phyloP scores from a whole-genome alignment of 148 eudicot genomes.

The Persicaria maculosa region DNA sequence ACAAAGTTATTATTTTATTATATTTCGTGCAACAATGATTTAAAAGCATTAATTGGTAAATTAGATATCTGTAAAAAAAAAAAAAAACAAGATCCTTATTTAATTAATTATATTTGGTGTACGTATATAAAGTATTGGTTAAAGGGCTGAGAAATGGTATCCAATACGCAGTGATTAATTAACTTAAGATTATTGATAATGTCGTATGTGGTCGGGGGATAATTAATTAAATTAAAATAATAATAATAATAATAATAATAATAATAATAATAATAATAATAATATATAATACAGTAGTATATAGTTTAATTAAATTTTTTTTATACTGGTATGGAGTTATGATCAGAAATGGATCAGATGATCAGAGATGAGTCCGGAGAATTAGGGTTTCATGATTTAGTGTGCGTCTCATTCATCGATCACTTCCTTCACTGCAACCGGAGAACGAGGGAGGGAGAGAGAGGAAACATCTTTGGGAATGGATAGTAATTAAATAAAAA shows the following conservation, averaged over 20 bases:
- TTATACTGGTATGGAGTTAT: too few species aligned
- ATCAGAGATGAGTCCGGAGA: neutral
- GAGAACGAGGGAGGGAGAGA: neutral
- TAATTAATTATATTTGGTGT: too few species aligned
- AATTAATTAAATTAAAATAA: neutral
- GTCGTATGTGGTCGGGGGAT: neutral
- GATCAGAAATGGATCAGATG: neutral
- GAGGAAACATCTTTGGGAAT: neutral
- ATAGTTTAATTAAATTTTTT: too few species aligned
- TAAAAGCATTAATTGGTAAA: too few species aligned
- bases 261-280: too few species aligned
- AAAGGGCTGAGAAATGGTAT: neutral
- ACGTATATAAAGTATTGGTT: neutral
- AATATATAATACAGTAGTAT: too few species aligned
- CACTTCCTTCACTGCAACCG: neutral
- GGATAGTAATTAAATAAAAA: neutral
- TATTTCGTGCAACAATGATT: too few species aligned
- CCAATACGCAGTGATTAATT: neutral
- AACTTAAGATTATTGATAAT: neutral
- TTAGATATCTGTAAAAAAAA: too few species aligned
- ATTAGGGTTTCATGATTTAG: conserved; percentile 4
- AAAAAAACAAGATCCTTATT: too few species aligned
- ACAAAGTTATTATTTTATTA: too few species aligned
- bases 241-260: too few species aligned
- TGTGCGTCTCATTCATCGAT: neutral